Base-by-base conservation (phyloP, 805 yeast species). In the Candida montana region DNA sequence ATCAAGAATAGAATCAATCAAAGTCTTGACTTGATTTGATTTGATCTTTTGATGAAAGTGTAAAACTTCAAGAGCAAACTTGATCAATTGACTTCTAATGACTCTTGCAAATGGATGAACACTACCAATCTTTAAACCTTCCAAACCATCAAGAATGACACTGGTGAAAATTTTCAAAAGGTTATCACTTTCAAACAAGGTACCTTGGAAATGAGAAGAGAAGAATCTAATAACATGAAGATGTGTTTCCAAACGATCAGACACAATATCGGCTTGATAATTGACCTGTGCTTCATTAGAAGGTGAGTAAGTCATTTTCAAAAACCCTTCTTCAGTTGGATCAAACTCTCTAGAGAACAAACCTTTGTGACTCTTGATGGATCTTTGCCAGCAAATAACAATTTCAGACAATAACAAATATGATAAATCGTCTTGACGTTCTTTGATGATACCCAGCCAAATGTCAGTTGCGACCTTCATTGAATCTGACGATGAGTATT, bases 241-340 rank as follows among this genome's bases (percentile, higher is more conserved):
- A 58, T 93, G 97, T 0, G 95, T 85, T 40, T 79, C 78, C 42
- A 77, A 63, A 5, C 69, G 59, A 39, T 69, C 64, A 5, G 73
- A 68, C 1, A 81, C 78, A 2, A 58, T 49, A 2, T 63, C 59
- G 0, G 87, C 79, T 27, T 67, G 63, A 45, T 73, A 76, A 40
- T 75, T 74, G 7, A 81, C 71, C 7, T 68, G 70, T 34, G 68
- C 67, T 50, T 78, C 81, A 62, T 83, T 81, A 35, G 95, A 80
- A 10, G 99, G 97, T 1, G 89, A 66, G 53, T 93, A 93, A 48
- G 86, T 93, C 99, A 93, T 93, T 39, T 69, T 72, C 48, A 75
- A 64, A 59, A 69, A 81, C 41, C 81, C 85, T 19, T 91, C 81
- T 41, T 71, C 65, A 1, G 52, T 54, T 7, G 77, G 58, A 58